These are phyloP conservation scores for Trametes cinnabarina DNA, from an alignment of 768 basidiomycete species.

Conservation along the genomic window DNA sequence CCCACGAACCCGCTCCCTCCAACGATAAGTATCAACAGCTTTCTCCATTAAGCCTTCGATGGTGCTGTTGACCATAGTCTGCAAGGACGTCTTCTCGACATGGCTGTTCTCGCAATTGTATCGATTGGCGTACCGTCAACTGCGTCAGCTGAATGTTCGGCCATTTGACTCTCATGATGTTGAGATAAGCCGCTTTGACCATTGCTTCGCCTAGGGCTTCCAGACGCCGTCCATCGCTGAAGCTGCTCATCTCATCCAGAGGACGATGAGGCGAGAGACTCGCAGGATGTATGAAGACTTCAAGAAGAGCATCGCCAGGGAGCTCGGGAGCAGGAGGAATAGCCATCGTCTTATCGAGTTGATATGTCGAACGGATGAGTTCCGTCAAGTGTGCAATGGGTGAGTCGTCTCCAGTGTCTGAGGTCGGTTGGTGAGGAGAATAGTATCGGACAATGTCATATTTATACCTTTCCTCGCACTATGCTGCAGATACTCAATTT, in stretches of 20 bases:
- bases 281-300: conserved; percentile 6
- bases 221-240: conserved; percentile 1
- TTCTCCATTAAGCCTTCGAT: conserved; percentile 1
- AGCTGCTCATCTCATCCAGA: background rate
- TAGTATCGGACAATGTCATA: no score
- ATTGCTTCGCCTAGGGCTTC: background rate
- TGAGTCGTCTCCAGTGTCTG: background rate
- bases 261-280: background rate
- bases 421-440: no score
- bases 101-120: no score
- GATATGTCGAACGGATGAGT: background rate
- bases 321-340: conserved; percentile 6
- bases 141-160: background rate
- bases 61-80: background rate
- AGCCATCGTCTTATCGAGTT: background rate
- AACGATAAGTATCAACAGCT: background rate
- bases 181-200: background rate
- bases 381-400: background rate
- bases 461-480: no score
- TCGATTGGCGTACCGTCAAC: background rate
- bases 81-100: background rate
- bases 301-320: background rate
- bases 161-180: background rate
- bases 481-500: no score
- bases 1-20: background rate